phyloP scores from a whole-genome alignment of 139 green algal genomes.

The Chlorella sp. region DNA sequence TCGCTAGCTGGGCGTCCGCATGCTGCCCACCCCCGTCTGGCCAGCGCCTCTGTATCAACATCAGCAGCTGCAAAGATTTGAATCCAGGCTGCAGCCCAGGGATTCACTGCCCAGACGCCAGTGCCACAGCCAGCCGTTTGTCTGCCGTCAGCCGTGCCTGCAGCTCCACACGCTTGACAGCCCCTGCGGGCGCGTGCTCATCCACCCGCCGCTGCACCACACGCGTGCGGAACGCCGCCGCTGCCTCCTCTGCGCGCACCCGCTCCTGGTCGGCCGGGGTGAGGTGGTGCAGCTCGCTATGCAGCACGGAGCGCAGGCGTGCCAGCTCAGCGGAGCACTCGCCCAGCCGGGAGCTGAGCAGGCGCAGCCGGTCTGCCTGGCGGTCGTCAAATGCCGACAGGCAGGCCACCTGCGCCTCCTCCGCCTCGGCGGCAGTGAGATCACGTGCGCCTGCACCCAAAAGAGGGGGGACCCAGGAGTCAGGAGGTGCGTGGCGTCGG shows the following conservation, averaged over 20 bases:
- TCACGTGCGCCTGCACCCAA: slow-evolving; percentile 50
- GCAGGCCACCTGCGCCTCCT: slow-evolving; percentile 34
- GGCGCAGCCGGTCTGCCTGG: not conserved
- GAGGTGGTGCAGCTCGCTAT: slow-evolving; percentile 13
- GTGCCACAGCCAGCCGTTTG: slow-evolving; percentile 1
- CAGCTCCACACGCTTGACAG: not conserved
- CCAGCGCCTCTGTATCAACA: not conserved
- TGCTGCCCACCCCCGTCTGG: not conserved
- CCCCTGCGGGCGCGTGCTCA: not conserved
- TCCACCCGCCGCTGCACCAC: slow-evolving; percentile 7
- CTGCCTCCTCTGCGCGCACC: not conserved
- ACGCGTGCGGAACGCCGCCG: not conserved
- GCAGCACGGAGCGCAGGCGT: not conserved
- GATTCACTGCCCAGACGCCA: not conserved
- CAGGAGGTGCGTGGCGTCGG: too few species aligned
- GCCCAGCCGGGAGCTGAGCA: slow-evolving; percentile 5
- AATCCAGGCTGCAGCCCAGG: not conserved
- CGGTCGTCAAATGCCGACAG: slow-evolving; percentile 29
- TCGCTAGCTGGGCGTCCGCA: not conserved
- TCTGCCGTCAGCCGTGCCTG: not conserved
- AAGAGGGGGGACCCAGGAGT: not conserved
- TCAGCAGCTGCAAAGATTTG: not conserved
- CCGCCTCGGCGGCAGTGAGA: slow-evolving; percentile 67
- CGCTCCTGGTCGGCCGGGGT: slow-evolving; percentile 1
- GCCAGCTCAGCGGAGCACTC: slow-evolving; percentile 10